A percentile compares a stretch with the other conserved stretches of the same genome.
Conservation (phyloP, 345 rosid genomes). For the Brassica napus region Da-Ae NC_063445.1:27696001-27696500, state of each 20-base stretch:
- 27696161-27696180: conserved; percentile 62
- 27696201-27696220: conserved; percentile 52
- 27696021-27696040: conserved; percentile 64
- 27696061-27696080: conserved; percentile 68
- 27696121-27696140: conserved; percentile 59
- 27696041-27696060: conserved; percentile 56
- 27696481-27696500: conserved; percentile 17
- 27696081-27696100: conserved; percentile 80
- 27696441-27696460: neutral
- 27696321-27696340: conserved; percentile 72
- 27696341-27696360: conserved; percentile 82
- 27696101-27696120: conserved; percentile 60
- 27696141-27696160: conserved; percentile 61
- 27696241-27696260: conserved; percentile 47
- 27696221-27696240: conserved; percentile 47
- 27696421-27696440: conserved; percentile 22
- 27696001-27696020: conserved; percentile 68
- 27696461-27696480: conserved; percentile 33
- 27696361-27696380: conserved; percentile 51
- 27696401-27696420: conserved; percentile 39
- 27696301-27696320: conserved; percentile 60
- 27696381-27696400: conserved; percentile 57
- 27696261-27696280: conserved; percentile 57
- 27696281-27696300: conserved; percentile 75
- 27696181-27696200: conserved; percentile 72